Evolutionary conservation across 116 monocot genomes (phyloP), one percentile per base, ranked within the genome.

Genomic region (Dioscorea cayenensis): DNA sequence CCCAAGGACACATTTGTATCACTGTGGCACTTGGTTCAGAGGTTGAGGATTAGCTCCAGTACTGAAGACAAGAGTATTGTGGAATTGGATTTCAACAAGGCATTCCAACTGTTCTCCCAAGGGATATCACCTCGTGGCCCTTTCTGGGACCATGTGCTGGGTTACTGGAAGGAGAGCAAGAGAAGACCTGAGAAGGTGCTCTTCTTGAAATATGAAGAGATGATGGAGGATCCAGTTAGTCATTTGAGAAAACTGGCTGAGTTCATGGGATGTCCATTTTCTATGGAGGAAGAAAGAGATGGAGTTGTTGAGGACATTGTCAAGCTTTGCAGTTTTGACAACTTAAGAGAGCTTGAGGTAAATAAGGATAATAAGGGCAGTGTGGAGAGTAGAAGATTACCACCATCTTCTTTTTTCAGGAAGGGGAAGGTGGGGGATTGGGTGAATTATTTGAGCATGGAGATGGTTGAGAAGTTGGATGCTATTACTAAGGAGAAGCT

Each of bases 391-490:
- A 29, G 3, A 3, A 29, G 29, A 29, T 3, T 29, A 2, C 29
- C 43, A 59, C 5, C 58, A 20, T 59, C 59, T 8, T 69, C 69
- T 2, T 75, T 37, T 38, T 79, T 75, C 12, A 25, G 75, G 65
- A 80, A 71, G 65, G 80, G 80, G 19, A 48, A 48, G 43, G 66
- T 55, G 4, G 80, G 80, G 63, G 80, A 80, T 65, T 80, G 75
- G 80, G 60, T 27, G 70, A 75, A 80, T n/a, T n/a, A 75, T 60
- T 14, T 75, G 22, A 66, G 50, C 16, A 18, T 59, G 13, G 71
- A 71, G 60, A 80, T 80, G 75, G 66, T 38, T 3, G 5, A 61
- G 28, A 43, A 0, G 67, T 27, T 80, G 70, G 75, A 80, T 29
- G 13, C 6, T 14, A 52, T 77, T 11, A 64, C 32, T 10, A 28